A percentile compares a stretch with the other conserved stretches of the same genome.
Evolutionary conservation across 169 alveolate species (phyloP).

Genomic region (Neospora caninum): DNA sequence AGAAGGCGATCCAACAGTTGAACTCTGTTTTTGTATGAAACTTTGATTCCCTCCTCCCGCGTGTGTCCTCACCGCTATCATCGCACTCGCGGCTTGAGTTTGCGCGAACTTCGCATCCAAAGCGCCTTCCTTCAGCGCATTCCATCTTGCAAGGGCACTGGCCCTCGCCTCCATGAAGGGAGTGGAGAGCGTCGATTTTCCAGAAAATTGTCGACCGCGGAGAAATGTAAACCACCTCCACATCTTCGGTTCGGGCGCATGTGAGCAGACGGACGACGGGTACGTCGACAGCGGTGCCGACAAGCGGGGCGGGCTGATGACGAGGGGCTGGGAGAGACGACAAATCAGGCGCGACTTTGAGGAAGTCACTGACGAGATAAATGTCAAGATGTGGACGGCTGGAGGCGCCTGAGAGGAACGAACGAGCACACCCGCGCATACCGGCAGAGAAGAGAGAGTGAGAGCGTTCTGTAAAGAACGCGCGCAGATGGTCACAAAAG

Average conservation of each 20-base stretch:
- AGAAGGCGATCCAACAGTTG: too few relatives aligned
- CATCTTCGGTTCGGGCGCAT: conserved; percentile 33
- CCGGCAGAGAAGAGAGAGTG: background rate
- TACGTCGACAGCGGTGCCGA: conserved; percentile 47
- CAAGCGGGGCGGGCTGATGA: conserved; percentile 30
- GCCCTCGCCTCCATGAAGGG: background rate
- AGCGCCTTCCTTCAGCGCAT: background rate
- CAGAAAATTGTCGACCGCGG: conserved; percentile 58
- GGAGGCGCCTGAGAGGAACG: conserved; percentile 12
- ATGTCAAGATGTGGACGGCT: conserved; percentile 29
- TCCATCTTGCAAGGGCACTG: background rate
- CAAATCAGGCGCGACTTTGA: background rate
- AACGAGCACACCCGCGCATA: background rate
- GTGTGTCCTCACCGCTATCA: too few relatives aligned
- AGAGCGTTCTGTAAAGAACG: background rate
- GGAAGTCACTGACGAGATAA: background rate
- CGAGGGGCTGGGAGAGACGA: background rate
- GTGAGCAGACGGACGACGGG: conserved; percentile 54
- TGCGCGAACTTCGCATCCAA: too few relatives aligned
- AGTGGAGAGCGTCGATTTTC: conserved; percentile 11
- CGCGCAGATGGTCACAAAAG: too few relatives aligned
- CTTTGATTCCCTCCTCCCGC: too few relatives aligned
- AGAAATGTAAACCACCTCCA: conserved; percentile 54
- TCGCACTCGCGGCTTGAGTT: too few relatives aligned
- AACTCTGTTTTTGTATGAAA: too few relatives aligned